Percentiles rank a stretch among this genome's conserved stretches.
phyloP scores from a whole-genome alignment of 2,329 filamentous ascomycete genomes.

The Pseudogymnoascus sp. region DNA sequence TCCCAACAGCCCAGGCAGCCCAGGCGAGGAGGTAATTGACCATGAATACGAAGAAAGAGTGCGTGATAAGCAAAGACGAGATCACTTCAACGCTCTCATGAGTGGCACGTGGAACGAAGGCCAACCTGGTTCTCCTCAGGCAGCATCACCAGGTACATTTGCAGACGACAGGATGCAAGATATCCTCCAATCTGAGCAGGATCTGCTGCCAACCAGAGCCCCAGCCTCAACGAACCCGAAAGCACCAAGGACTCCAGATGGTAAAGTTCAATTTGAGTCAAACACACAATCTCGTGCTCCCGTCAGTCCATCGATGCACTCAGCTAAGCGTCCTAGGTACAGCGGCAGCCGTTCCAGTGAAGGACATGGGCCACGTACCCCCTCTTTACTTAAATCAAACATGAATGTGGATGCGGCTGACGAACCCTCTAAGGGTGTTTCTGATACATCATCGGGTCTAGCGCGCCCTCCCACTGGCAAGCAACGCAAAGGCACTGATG shows the following conservation, averaged over 20 bases:
- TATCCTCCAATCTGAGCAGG: background rate
- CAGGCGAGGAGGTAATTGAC: constrained; percentile 19
- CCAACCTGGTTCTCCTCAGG: constrained; percentile 49
- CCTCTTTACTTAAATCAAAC: constrained; percentile 23
- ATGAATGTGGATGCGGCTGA: background rate
- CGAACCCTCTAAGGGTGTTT: constrained; percentile 16
- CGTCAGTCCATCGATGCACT: background rate
- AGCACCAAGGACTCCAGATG: background rate
- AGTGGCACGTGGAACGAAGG: constrained; percentile 57
- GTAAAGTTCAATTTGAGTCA: background rate
- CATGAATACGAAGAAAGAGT: constrained; percentile 25
- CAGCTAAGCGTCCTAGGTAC: constrained; percentile 23
- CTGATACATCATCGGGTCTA: constrained; percentile 18
- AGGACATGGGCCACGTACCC: constrained; percentile 18
- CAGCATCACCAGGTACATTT: constrained; percentile 16
- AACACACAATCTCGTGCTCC: background rate
- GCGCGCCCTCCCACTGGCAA: constrained; percentile 7
- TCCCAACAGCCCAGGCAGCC: constrained; percentile 21
- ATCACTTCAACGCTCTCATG: constrained; percentile 49
- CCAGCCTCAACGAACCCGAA: background rate
- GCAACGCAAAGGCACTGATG: constrained; percentile 21
- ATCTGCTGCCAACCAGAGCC: background rate
- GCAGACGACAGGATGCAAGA: background rate
- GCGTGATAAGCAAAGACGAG: constrained; percentile 28
- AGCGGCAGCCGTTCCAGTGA: constrained; percentile 19